Percentiles rank a stretch among this genome's conserved stretches.
These are phyloP conservation scores for Dichotomocladium elegans DNA, from an alignment of 371 early-diverging fungal species.

Conservation along the genomic window DNA sequence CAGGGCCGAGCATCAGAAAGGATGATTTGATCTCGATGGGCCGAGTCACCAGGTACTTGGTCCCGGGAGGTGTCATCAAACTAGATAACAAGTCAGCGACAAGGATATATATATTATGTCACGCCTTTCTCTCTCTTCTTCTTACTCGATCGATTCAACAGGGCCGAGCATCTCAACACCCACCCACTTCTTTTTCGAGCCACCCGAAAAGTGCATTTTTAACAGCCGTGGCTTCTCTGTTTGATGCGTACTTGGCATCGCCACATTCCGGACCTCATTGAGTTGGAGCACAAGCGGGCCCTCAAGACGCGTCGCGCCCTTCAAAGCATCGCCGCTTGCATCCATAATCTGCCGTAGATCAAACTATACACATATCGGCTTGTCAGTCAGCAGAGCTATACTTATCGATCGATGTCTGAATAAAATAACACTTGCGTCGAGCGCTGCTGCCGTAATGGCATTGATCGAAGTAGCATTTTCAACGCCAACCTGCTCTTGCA, in stretches of 20 bases:
- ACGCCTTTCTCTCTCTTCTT: background rate
- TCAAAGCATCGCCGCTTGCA: conserved; percentile 9
- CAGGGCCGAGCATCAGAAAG: conserved; percentile 28
- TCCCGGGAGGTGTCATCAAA: conserved; percentile 41
- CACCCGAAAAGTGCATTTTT: conserved; percentile 31
- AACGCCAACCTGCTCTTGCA: conserved; percentile 9
- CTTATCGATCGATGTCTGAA: background rate
- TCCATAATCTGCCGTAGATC: conserved; percentile 36
- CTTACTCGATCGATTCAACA: conserved; percentile 31
- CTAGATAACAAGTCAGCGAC: too few relatives aligned
- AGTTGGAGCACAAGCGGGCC: conserved; percentile 34
- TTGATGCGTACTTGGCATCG: conserved; percentile 32
- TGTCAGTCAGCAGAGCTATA: background rate
- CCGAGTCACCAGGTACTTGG: conserved; percentile 31
- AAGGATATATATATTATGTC: background rate
- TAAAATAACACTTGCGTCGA: conserved; percentile 25
- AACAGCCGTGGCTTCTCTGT: conserved; percentile 32
- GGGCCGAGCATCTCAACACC: conserved; percentile 29
- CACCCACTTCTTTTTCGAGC: conserved; percentile 31
- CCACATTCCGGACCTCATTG: conserved; percentile 28
- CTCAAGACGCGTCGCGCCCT: conserved; percentile 3
- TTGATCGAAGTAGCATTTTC: conserved; percentile 14
- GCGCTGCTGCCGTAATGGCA: conserved; percentile 21
- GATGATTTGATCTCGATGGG: conserved; percentile 31
- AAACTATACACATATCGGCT: conserved; percentile 14